A percentile compares a stretch with the other conserved stretches of the same genome.
These are phyloP conservation scores for Exophiala sp. DNA, from an alignment of 2,329 filamentous ascomycete genomes.

Conservation along the genomic window DNA sequence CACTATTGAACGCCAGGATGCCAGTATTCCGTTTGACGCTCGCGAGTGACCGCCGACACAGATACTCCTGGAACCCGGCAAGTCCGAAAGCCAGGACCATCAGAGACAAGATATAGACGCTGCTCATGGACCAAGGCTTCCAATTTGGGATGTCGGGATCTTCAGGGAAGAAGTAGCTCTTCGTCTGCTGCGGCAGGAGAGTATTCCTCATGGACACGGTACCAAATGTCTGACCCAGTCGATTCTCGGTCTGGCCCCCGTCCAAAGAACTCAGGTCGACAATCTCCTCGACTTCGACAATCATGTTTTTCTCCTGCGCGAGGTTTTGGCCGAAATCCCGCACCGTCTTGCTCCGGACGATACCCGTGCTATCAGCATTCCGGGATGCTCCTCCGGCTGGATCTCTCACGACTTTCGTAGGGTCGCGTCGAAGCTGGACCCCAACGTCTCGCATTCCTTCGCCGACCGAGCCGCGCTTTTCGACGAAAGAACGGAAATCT, in stretches of 20 bases:
- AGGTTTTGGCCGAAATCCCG: slow-evolving; percentile 38
- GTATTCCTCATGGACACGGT: slow-evolving; percentile 11
- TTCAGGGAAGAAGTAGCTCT: slow-evolving; percentile 34
- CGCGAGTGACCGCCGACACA: slow-evolving; percentile 33
- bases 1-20: slow-evolving; percentile 31
- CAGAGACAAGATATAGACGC: slow-evolving; percentile 32
- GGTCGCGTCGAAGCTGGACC: slow-evolving; percentile 25
- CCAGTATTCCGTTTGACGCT: slow-evolving; percentile 36
- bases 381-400: not conserved
- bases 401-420: slow-evolving; percentile 16
- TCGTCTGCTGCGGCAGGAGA: slow-evolving; percentile 28
- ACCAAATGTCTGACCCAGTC: slow-evolving; percentile 12
- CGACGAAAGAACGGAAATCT: slow-evolving; percentile 22
- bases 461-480: slow-evolving; percentile 23
- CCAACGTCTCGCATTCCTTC: slow-evolving; percentile 28
- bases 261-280: slow-evolving; percentile 42
- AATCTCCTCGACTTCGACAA: slow-evolving; percentile 40
- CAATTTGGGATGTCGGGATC: slow-evolving; percentile 35
- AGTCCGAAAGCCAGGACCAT: slow-evolving; percentile 31
- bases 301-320: slow-evolving; percentile 40
- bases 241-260: slow-evolving; percentile 24
- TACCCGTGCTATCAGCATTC: slow-evolving; percentile 7
- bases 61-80: slow-evolving; percentile 34
- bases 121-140: slow-evolving; percentile 35
- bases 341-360: slow-evolving; percentile 28